Conservation (phyloP, 164 flowering plant genomes). For the Cinnamomum chago region DNA sequence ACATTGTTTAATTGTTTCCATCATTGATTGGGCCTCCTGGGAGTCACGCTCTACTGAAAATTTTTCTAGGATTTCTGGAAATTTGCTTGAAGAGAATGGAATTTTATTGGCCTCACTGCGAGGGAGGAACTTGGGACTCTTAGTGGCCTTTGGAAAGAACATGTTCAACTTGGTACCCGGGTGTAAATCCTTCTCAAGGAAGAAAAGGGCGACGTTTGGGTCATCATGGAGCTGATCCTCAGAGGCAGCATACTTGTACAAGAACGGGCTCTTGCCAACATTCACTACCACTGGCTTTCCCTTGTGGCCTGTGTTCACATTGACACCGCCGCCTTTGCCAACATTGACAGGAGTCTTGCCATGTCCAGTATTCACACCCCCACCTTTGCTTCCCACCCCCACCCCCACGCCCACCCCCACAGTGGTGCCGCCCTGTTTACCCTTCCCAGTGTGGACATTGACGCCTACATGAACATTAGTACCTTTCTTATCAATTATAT, state of each 20-base stretch:
- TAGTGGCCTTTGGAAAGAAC: conserved; percentile 14
- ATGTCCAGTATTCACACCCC: conserved; percentile 16
- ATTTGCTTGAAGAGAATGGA: conserved; percentile 34
- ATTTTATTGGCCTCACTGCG: conserved; percentile 26
- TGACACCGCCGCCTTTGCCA: conserved; percentile 22
- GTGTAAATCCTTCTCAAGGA: conserved; percentile 24
- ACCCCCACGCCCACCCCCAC: conserved; percentile 15
- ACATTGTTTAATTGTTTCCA: conserved; percentile 26
- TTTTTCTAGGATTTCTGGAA: conserved; percentile 24
- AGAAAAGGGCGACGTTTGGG: conserved; percentile 23
- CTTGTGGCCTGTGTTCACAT: conserved; percentile 12
- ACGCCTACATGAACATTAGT: neutral
- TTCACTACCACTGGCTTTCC: conserved; percentile 12
- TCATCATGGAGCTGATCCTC: conserved; percentile 22
- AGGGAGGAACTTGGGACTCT: conserved; percentile 29
- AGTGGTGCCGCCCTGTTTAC: conserved; percentile 4
- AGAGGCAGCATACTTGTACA: conserved; percentile 15
- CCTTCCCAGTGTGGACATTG: conserved; percentile 5
- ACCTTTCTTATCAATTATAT: conserved; percentile 10
- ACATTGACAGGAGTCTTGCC: conserved; percentile 15
- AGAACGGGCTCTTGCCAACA: conserved; percentile 10
- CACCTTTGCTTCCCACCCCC: conserved; percentile 12
- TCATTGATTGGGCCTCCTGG: conserved; percentile 29
- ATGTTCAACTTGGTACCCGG: conserved; percentile 14
- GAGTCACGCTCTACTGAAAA: conserved; percentile 33